Base-by-base conservation (phyloP, 2,329 filamentous ascomycete species). In the Colletotrichum chlorophyti region DNA sequence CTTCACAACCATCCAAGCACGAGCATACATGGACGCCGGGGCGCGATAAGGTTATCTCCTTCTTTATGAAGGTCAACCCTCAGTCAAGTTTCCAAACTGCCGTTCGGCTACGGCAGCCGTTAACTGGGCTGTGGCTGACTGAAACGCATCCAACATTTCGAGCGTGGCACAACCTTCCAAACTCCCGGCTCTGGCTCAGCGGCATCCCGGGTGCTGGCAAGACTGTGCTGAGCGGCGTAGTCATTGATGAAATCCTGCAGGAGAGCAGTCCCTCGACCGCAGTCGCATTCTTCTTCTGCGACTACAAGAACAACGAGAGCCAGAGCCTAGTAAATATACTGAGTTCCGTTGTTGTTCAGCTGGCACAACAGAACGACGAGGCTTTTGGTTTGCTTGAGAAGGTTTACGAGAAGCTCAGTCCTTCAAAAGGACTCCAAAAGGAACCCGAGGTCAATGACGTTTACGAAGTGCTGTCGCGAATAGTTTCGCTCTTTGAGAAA, bases 121-220 rank as follows among this genome's bases (percentile, higher is more conserved):
- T 54, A 5, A 49, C 43, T 0, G 51, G 51, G 3, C 7, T 54
- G 8, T 54, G 51, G 51, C 51, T 54, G 4, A 35, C 51, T 0
- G 35, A 41, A 6, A n/a, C 17, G n/a, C 12, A 42, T 5, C 2
- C 26, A 2, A 43, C 27, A 1, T 55, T 50, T 2, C 15, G 1
- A 0, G 42, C 42, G 6, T 55, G 53, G 53, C 19, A 15, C 2
- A 37, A 27, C 5, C 29, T 43, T 0, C 53, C 45, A 4, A 15
- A 15, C 11, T 51, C 53, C 2, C 23, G 37, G 6, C 21, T 50
- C 3, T 55, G 45, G 45, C 24, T 55, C 0, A 55, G 43, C 11
- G 29, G 43, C 1, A 55, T 55, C 1, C 26, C 52, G 1, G 52
- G 52, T 1, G 43, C 52, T 17, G 35, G 43, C 1, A 55, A 50